Evolutionary conservation across 108 stramenopile genomes (phyloP), one percentile per base, ranked within the genome.

Genomic region (Cyclotella sp.): DNA sequence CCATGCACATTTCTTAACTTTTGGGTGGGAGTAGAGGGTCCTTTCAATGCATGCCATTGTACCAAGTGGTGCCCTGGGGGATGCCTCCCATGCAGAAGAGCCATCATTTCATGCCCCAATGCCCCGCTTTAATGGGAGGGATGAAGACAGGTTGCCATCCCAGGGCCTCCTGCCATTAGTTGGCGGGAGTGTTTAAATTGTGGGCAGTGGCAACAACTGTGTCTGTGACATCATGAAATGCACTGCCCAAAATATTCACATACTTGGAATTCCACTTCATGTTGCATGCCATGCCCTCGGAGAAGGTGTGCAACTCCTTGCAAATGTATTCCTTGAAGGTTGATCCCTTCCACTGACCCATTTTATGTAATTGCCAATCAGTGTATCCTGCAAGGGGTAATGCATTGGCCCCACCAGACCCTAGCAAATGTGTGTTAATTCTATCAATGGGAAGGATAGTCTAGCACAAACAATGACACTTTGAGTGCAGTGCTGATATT

Each of bases 351-450:
- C 55, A 70, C 1, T 19, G 54, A 2, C 70, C 57, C 70, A 70
- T 58, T 42, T 70, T 70, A 24, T 70, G 70, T 1, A 70, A 58
- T 12, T 70, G 22, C 26, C 44, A 15, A 55, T 70, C 70, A 0
- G 22, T 19, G 21, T 70, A 70, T 2, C 70, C 70, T 26, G 70
- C 44, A 1, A 70, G 41, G 44, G 34, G 4, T 5, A 34, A 6
- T 6, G 57, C 70, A 43, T 70, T 70, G 6, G 70, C 70, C 3
- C 70, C 70, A n/a, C 70, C 70, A 70, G 19, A 43, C 2, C 55
- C 34, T 12, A 70, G 34, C 1, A 55, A 70, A 41, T 70, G 70
- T 13, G 70, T 24, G 24, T 70, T 24, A 30, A 70, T 18, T 3
- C n/a, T 13, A 1, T 57, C 1, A 40, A 70, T 58, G 18, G 55